Base-by-base conservation (phyloP, 805 yeast species). In the Ogataea populi-albae region DNA sequence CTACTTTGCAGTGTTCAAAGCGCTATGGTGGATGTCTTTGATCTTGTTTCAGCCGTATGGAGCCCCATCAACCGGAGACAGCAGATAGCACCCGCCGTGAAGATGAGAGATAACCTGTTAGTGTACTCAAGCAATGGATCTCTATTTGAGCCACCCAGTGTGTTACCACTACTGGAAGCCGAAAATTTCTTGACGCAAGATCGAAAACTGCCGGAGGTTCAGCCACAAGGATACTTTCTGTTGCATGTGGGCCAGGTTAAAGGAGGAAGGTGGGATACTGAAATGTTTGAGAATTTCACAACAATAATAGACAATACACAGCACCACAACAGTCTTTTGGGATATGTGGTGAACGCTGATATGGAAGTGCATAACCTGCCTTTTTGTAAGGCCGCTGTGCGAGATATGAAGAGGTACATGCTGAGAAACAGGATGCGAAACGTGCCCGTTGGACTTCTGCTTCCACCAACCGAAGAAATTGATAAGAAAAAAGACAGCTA, bases 271-370 rank as follows among this genome's bases (percentile, higher is more conserved):
- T 54, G 57, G 57, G 45, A 47, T 26, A 65, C 44, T 38, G 67
- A 42, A 31, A 5, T 81, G 35, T 81, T 72, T 62, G 65, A 73
- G 43, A 74, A 94, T 51, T 89, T 87, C 66, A 79, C 81, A 32
- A 64, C 71, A 16, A 91, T 86, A 16, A 77, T 88, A 33, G 95
- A 88, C 61, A 65, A 74, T 39, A 71, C 86, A 60, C 72, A 77
- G 37, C 67, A 70, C 50, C 83, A 82, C 65, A 55, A 77, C 22
- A 86, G 86, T 62, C 71, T 86, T n/a, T 67, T 89, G 48, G 97
- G 96, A 1, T 86, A 82, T 70, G 85, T 86, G 59, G 95, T 95
- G 17, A 95, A 95, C 30, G 85, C 86, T 59, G 94, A 86, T 67
- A 93, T 84, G 29, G 75, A 84, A 34, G 67, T 94, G 6, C 81